phyloP scores from a whole-genome alignment of 2,329 filamentous ascomycete genomes.

The Stagonosporopsis rhizophila region DNA sequence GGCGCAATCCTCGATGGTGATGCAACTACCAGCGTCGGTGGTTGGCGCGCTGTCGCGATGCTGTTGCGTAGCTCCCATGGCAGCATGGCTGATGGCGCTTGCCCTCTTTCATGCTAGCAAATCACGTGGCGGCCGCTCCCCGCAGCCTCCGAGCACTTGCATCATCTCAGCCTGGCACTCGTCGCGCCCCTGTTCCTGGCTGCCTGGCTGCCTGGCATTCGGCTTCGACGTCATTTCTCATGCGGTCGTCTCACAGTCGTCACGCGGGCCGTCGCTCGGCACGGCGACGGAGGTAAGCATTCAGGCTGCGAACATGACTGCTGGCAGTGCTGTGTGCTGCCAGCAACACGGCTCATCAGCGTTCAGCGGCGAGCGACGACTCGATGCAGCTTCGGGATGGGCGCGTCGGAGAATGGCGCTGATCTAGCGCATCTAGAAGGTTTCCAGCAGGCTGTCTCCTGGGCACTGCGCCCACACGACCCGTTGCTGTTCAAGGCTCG shows the following conservation, averaged over 20 bases:
- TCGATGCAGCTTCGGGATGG: slow-evolving; percentile 6
- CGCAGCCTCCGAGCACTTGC: slow-evolving; percentile 17
- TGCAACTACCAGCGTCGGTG: slow-evolving; percentile 24
- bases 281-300: background rate
- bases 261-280: slow-evolving; percentile 10
- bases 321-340: background rate
- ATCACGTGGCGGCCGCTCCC: slow-evolving; percentile 20
- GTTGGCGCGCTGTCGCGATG: slow-evolving; percentile 24
- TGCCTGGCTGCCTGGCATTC: slow-evolving; percentile 12
- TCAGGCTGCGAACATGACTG: background rate
- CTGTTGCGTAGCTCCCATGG: slow-evolving; percentile 22
- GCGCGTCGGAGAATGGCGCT: slow-evolving; percentile 12
- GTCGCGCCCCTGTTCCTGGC: slow-evolving; percentile 9
- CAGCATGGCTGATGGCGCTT: slow-evolving; percentile 25
- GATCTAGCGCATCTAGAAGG: slow-evolving; percentile 19
- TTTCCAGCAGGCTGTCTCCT: slow-evolving; percentile 13
- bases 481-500: slow-evolving; percentile 19
- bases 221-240: slow-evolving; percentile 28
- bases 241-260: slow-evolving; percentile 14
- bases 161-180: slow-evolving; percentile 14
- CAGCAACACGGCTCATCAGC: background rate
- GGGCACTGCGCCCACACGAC: slow-evolving; percentile 14
- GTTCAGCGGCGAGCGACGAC: slow-evolving; percentile 6
- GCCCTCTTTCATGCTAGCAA: slow-evolving; percentile 2
- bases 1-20: slow-evolving; percentile 24